A percentile compares a stretch with the other conserved stretches of the same genome.
Conservation (phyloP, 495 filamentous ascomycete species). For the Podospora pseudoanserina region DNA sequence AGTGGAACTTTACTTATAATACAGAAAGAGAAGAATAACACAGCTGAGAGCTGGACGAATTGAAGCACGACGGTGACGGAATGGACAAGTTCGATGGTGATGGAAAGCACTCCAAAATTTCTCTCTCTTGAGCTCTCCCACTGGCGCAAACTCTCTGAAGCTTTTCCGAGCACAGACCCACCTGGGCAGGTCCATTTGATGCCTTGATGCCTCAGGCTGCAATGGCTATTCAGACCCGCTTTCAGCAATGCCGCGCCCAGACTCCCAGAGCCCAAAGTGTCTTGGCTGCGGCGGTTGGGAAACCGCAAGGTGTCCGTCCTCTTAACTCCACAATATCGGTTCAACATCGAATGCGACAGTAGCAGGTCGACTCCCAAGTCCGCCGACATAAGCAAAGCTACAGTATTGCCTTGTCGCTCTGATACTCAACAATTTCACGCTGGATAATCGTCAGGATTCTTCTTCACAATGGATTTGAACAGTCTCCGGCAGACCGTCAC, state of each 20-base stretch:
- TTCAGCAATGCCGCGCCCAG: not conserved
- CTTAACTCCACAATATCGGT: not conserved
- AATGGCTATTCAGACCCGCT: slow-evolving; percentile 4
- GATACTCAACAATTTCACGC: not conserved
- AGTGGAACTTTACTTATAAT: slow-evolving; percentile 1
- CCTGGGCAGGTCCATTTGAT: not conserved
- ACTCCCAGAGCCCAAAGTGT: slow-evolving; percentile 4
- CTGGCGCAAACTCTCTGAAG: not conserved
- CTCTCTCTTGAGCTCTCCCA: not conserved
- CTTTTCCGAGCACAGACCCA: slow-evolving; percentile 19
- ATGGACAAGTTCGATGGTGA: not conserved
- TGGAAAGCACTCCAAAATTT: slow-evolving; percentile 14
- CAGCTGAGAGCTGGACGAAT: slow-evolving; percentile 20
- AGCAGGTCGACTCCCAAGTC: not conserved
- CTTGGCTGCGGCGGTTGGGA: slow-evolving; percentile 8
- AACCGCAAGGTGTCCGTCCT: slow-evolving; percentile 28
- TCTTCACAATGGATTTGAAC: slow-evolving; percentile 69
- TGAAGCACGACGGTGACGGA: slow-evolving; percentile 19
- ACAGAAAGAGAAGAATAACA: slow-evolving; percentile 12
- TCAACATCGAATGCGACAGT: not conserved
- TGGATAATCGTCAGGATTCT: not conserved
- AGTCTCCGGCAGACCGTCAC: slow-evolving; percentile 83
- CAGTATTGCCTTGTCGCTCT: not conserved
- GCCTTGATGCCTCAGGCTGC: slow-evolving; percentile 21
- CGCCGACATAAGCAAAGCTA: not conserved